Evolutionary conservation across 768 basidiomycete species (phyloP), one percentile per base, ranked within the genome.

Genomic region (Boletus huronensis): DNA sequence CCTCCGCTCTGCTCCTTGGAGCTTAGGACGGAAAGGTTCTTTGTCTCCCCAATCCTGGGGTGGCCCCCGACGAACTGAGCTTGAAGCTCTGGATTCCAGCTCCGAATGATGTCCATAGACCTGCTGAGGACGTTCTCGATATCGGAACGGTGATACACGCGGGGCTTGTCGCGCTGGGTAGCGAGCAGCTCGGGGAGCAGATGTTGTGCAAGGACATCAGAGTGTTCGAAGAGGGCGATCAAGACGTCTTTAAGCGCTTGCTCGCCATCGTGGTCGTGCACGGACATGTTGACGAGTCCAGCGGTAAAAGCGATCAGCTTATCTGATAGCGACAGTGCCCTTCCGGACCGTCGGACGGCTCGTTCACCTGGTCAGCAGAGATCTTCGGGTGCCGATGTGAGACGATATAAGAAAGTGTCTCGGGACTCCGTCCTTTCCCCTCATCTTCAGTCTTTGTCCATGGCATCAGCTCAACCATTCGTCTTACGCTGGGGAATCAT

Each of bases 1-100:
- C 59, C 62, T 25, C 77, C 78, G 13, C 82, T 85, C 69, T 96
- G 94, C 71, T 97, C 94, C 46, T 79, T 83, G 26, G 84, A 83
- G 69, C 90, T 93, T 44, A 93, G 76, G 42, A 70, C 79, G 0
- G 88, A 90, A 13, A 95, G 77, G 39, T 84, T 84, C 64, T 81
- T 84, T 55, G 77, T 82, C 71, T 91, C 91, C 36, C 94, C 94
- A 43, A 96, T 96, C 55, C 92, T 82, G 34, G 94, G 94, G 74
- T 96, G 94, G 3, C 85, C 93, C 6, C 78, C 81, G 56, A 96
- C 78, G 65, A 97, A 93, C 55, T 72, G 69, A 0, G 84, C 83
- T 60, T 78, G 81, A 7, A 75, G 73, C 19, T 68, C 64, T 39
- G 68, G 50, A 47, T 78, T 72, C 88, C 87, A 89, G 35, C 64